These are phyloP conservation scores for Trichosporon sp. DNA, from an alignment of 1,284 basidiomycete genomes.

Conservation along the genomic window DNA sequence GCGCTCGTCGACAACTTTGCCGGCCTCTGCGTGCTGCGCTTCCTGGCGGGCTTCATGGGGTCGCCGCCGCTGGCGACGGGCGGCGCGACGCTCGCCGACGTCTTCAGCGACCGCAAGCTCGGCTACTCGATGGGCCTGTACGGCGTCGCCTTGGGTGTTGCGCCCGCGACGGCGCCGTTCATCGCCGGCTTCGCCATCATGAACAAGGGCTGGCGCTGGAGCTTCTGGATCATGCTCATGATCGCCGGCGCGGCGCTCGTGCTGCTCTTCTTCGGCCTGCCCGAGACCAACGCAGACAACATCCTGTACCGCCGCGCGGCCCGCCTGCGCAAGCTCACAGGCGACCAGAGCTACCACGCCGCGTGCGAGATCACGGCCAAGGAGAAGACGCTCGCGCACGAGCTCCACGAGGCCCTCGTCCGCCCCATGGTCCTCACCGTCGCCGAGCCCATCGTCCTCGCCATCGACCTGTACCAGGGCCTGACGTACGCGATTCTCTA, in stretches of 20 bases:
- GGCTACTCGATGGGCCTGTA: conserved; percentile 65
- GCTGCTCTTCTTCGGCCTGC: conserved; percentile 58
- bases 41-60: conserved; percentile 24
- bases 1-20: conserved; percentile 42
- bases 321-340: conserved; percentile 51
- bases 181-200: conserved; percentile 50
- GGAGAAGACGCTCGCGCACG: conserved; percentile 26
- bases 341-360: conserved; percentile 47
- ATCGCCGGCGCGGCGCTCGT: conserved; percentile 43
- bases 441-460: conserved; percentile 42
- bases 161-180: conserved; percentile 52
- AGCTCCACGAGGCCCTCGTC: conserved; percentile 38
- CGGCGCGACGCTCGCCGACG: conserved; percentile 66
- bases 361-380: conserved; percentile 32
- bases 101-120: conserved; percentile 60
- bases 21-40: conserved; percentile 42
- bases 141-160: conserved; percentile 47
- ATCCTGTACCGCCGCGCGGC: conserved; percentile 61
- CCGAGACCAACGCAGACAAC: conserved; percentile 64
- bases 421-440: conserved; percentile 42
- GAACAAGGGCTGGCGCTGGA: conserved; percentile 48
- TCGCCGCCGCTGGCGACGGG: conserved; percentile 33
- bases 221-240: conserved; percentile 41
- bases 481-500: conserved; percentile 41
- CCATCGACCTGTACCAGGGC: conserved; percentile 35